A percentile compares a stretch with the other conserved stretches of the same genome.
Evolutionary conservation across 305 asterid species (phyloP).

Genomic region (Petunia hybrid): DNA sequence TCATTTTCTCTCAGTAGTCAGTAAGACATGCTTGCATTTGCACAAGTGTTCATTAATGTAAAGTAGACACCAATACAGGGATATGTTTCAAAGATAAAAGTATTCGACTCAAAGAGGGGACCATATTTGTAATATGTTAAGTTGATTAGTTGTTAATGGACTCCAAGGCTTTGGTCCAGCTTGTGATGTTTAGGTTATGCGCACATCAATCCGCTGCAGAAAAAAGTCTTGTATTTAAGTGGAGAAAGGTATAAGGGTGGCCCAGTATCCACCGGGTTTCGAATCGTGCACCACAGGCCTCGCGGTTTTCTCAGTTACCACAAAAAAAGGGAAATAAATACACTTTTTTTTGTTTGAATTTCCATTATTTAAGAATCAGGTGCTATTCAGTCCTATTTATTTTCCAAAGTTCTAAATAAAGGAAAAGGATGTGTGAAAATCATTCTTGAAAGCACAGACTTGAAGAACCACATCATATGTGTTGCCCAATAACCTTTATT

Average conservation of each 20-base stretch:
- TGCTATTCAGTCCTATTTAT: neutral
- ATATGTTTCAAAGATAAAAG: neutral
- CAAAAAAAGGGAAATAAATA: neutral
- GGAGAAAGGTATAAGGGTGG: too few species aligned
- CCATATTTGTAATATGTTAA: neutral
- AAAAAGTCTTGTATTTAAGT: too few species aligned
- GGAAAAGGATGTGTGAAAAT: neutral
- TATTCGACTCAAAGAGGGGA: constrained; percentile 4
- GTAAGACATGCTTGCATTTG: too few species aligned
- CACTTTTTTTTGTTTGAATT: neutral
- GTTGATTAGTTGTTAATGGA: neutral
- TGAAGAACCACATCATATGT: constrained; percentile 4
- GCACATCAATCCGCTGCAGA: too few species aligned
- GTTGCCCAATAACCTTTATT: neutral
- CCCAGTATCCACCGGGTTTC: too few species aligned
- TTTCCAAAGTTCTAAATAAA: constrained; percentile 8
- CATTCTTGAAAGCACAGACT: neutral
- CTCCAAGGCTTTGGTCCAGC: too few species aligned
- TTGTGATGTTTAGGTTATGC: too few species aligned
- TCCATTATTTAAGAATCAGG: constrained; percentile 6
- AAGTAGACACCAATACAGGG: neutral
- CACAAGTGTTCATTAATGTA: neutral
- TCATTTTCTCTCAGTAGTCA: neutral
- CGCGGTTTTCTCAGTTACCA: too few species aligned
- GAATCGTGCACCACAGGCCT: too few species aligned